Evolutionary conservation across 768 basidiomycete genomes (phyloP), one percentile per base, ranked within the genome.

Genomic region (Boletus patriciae): DNA sequence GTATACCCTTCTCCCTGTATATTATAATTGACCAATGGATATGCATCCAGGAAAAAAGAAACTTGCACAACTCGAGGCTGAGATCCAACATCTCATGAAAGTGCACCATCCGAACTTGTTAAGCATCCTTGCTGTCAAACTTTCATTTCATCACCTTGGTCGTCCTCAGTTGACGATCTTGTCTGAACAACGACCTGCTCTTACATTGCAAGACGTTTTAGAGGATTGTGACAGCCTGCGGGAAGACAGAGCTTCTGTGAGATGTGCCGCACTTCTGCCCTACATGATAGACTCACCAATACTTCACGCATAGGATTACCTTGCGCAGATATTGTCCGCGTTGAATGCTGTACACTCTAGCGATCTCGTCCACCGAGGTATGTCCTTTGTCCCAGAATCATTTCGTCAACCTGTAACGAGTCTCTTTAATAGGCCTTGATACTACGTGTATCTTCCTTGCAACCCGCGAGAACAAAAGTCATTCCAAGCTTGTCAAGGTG

Each of bases 211-310:
- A 42, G 88, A 92, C 56, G 80, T 94, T 6, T 73, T 94, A n/a
- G 83, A 87, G 58, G 87, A 91, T 62, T 86, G 83, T 50, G 85
- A 88, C 33, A 78, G 76, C n/a, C 72, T 94, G n/a, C 80, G 84
- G 46, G 84, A 90, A 66, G 85, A 86, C 37, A 78, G 88, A 25
- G 87, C 86, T 18, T 78, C 80, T 40, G 90, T 92, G 61, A 50
- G 83, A 61, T 7, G 11, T 25, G 3, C 66, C 18, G 50, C 46
- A 13, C 31, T 61, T 51, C 16, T 34, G 44, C 40, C 40, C n/a
- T 43, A 10, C 4, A 13, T 3, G 21, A 37, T 23, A 16, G 16
- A 40, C 51, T 57, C 29, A 60, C 25, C 27, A 11, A 48, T 13
- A 23, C 33, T 47, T 18, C n/a, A 44, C 18, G 21, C 57, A 38